Conservation (phyloP, 352 stramenopile genomes). For the Thalassiosira oceanica region DNA sequence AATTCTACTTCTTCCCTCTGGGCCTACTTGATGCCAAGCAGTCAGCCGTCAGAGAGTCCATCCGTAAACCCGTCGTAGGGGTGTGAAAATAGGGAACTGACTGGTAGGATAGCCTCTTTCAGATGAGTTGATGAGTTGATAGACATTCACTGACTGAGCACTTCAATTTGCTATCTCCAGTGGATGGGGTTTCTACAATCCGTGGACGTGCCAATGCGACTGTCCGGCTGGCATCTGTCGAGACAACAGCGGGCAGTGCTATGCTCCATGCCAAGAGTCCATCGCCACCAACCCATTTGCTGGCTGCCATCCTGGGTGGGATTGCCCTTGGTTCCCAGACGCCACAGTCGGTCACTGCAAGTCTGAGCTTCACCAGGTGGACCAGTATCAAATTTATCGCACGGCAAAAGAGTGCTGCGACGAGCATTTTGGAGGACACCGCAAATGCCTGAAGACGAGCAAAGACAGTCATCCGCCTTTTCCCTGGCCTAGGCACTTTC, state of each 20-base stretch:
- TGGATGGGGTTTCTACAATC: slow-evolving; percentile 18
- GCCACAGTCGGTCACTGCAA: slow-evolving; percentile 8
- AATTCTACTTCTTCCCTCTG: too few species aligned
- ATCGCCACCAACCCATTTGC: slow-evolving; percentile 37
- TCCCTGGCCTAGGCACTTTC: slow-evolving; percentile 16
- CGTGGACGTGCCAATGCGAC: slow-evolving; percentile 42
- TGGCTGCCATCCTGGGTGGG: slow-evolving; percentile 29
- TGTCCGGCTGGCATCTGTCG: slow-evolving; percentile 37
- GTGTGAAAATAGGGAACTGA: slow-evolving; percentile 26
- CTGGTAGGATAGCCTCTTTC: too few species aligned
- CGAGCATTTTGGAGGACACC: slow-evolving; percentile 5
- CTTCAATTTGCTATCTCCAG: too few species aligned
- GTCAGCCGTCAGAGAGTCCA: background rate
- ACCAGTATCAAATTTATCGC: slow-evolving; percentile 34
- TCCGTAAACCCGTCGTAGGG: slow-evolving; percentile 15
- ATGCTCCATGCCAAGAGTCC: slow-evolving; percentile 17
- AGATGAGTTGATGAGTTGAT: too few species aligned
- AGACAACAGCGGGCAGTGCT: slow-evolving; percentile 34
- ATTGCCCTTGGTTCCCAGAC: slow-evolving; percentile 39
- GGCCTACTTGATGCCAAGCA: background rate
- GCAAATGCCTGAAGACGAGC: slow-evolving; percentile 9
- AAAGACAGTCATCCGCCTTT: slow-evolving; percentile 27
- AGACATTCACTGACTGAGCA: too few species aligned
- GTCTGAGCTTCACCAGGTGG: slow-evolving; percentile 9
- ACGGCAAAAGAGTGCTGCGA: slow-evolving; percentile 29